Percentiles rank a stretch among this genome's conserved stretches.
phyloP scores from a whole-genome alignment of 768 basidiomycete species.

The Panus rudis region DNA sequence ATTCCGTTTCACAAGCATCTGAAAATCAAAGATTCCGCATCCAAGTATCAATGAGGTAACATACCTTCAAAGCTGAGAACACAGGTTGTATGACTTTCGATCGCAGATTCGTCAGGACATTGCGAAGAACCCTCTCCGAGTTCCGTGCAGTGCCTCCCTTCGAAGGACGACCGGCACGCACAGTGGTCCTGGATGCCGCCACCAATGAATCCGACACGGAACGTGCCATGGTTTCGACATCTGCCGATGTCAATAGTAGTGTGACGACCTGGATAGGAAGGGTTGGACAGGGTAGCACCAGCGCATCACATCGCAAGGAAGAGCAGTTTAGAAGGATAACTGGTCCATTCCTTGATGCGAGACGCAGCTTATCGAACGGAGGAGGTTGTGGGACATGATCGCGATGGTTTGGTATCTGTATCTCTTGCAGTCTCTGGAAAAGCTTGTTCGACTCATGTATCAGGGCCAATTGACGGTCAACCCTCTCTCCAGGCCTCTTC shows the following conservation, averaged over 20 bases:
- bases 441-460: too few species aligned
- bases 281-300: constrained; percentile 19
- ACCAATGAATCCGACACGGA: constrained; percentile 6
- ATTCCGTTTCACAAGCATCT: too few species aligned
- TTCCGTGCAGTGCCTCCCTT: background rate
- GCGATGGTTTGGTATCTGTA: too few species aligned
- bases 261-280: constrained; percentile 7
- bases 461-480: too few species aligned
- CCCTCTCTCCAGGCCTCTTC: too few species aligned
- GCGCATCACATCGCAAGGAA: constrained; percentile 28
- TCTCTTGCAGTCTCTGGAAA: too few species aligned
- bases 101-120: constrained; percentile 5
- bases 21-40: too few species aligned
- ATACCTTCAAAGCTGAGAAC: constrained; percentile 5
- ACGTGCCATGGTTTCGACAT: too few species aligned
- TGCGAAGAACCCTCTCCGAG: background rate
- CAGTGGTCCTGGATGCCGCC: background rate
- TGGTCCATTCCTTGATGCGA: constrained; percentile 26
- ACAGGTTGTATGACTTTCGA: constrained; percentile 3
- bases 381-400: constrained; percentile 22
- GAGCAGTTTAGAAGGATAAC: constrained; percentile 31
- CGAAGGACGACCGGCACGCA: background rate
- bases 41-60: too few species aligned
- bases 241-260: background rate
- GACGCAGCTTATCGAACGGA: constrained; percentile 20